Evolutionary conservation across 306 rosid genomes (phyloP), one percentile per base, ranked within the genome.

Genomic region (Pterocarpus macrocarpus): DNA sequence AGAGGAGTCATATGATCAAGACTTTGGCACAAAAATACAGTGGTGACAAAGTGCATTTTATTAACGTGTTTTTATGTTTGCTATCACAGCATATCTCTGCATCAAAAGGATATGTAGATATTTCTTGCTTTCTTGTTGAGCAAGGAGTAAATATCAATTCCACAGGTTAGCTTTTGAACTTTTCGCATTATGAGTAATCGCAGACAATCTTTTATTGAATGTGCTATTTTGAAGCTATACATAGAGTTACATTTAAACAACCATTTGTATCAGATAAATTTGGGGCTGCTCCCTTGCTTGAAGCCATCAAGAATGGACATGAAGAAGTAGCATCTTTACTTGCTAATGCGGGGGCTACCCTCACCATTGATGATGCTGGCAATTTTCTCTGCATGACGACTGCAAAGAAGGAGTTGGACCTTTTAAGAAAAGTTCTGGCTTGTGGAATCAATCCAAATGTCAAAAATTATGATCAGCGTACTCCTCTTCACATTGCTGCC

Each of bases 401-500:
- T 64, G 90, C 90, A 12, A 88, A 76, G 69, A 71, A 83, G 81
- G 86, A 88, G 41, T 56, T 78, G 45, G 79, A 58, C 8, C 75
- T 89, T 70, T 71, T 91, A 28, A 86, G 74, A 75, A 86, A 44
- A 87, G 79, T 89, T 70, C 75, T 89, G 81, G 82, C 70, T 15
- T 81, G 72, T 77, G 91, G 84, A 78, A 70, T 89, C 17, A 85
- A 91, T 70, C 96, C 96, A 44, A 91, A 89, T 49, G 85, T 89
- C 10, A 91, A 81, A 83, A 89, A 91, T 71, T 91, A 85, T 64
- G 94, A 91, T 79, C 83, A 71, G 44, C 83, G 92, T 62, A 79
- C 93, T 36, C 83, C 96, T 28, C 92, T 89, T 56, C 96, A 88
- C 83, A 33, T 91, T 62, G 92, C 91, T 65, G 89, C 96, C 61